Evolutionary conservation across 805 yeast genomes (phyloP), one percentile per base, ranked within the genome.

Genomic region (Suhomyces canberraensis): DNA sequence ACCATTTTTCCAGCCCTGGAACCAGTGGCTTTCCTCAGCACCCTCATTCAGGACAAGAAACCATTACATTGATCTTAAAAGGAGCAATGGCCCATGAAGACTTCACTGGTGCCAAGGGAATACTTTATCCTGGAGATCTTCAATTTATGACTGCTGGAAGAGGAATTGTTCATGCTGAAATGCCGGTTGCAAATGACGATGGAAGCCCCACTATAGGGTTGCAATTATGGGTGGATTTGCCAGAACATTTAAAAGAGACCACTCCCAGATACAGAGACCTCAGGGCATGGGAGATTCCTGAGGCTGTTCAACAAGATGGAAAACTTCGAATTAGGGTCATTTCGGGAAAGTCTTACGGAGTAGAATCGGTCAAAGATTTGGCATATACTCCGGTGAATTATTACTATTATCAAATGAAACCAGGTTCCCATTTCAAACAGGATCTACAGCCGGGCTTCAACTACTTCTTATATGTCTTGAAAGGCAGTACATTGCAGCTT

Each of bases 111-210:
- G 66, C 83, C n/a, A 71, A 75, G 36, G 96, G 95, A 38, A 69
- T 85, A 6, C 63, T 89, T 36, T 71, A 75, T 43, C 78, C 87
- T 6, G 96, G 95, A 39, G 96, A 88, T 56, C 66, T 89, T 47
- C 96, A 88, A 59, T 87, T 88, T 59, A 88, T 88, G 96, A 88
- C 95, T 18, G 95, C 96, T 4, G 96, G 95, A 41, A 75, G 74
- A 49, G 96, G 95, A 34, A 78, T 87, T 24, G 84, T 84, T 37
- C 96, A 87, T 58, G 75, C 88, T 2, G 96, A 88, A 55, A 87
- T 87, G 78, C 95, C 95, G 7, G 80, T 80, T 24, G 66, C 70
- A 25, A 61, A 64, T 42, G 67, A 66, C 14, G 45, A 42, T 15
- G 77, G 81, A 1, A 60, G 73, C 15, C 62, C 65, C 16, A 61